These are phyloP conservation scores for Phoenix dactylifera DNA, from an alignment of 176 grass and related monocot genomes.

Conservation along the genomic window DNA sequence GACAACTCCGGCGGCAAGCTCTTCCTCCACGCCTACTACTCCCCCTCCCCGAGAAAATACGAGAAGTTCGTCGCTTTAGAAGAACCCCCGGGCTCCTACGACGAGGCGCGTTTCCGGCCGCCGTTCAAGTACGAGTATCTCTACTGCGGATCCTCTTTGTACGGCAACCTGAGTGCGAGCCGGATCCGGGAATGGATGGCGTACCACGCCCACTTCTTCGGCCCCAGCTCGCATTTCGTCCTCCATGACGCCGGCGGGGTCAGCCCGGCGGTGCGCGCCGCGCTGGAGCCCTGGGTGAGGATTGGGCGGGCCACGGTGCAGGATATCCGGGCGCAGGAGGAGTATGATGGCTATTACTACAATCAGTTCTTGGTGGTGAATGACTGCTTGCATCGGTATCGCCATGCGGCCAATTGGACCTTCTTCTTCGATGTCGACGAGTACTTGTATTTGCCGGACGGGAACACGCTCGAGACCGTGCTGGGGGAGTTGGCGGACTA, in stretches of 20 bases:
- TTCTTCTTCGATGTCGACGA: slow-evolving; percentile 98
- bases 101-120: slow-evolving; percentile 34
- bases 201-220: slow-evolving; percentile 77
- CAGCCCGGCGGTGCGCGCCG: slow-evolving; percentile 41
- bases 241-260: slow-evolving; percentile 75
- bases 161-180: slow-evolving; percentile 56
- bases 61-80: slow-evolving; percentile 75
- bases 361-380: slow-evolving; percentile 93
- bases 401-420: slow-evolving; percentile 84
- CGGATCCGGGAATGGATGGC: slow-evolving; percentile 78
- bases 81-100: slow-evolving; percentile 58
- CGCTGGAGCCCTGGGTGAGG: slow-evolving; percentile 69
- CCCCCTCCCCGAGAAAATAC: slow-evolving; percentile 54
- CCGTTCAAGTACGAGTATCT: slow-evolving; percentile 82
- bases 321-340: slow-evolving; percentile 60
- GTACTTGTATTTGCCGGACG: slow-evolving; percentile 62
- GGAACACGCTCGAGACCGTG: slow-evolving; percentile 36
- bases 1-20: slow-evolving; percentile 66
- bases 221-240: slow-evolving; percentile 70
- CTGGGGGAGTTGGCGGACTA: slow-evolving; percentile 36
- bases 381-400: slow-evolving; percentile 75
- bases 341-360: slow-evolving; percentile 88
- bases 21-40: slow-evolving; percentile 85
- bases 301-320: slow-evolving; percentile 58
- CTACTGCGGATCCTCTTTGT: slow-evolving; percentile 90